phyloP scores from a whole-genome alignment of 345 rosid species.

The Physaria fendleri region DNA sequence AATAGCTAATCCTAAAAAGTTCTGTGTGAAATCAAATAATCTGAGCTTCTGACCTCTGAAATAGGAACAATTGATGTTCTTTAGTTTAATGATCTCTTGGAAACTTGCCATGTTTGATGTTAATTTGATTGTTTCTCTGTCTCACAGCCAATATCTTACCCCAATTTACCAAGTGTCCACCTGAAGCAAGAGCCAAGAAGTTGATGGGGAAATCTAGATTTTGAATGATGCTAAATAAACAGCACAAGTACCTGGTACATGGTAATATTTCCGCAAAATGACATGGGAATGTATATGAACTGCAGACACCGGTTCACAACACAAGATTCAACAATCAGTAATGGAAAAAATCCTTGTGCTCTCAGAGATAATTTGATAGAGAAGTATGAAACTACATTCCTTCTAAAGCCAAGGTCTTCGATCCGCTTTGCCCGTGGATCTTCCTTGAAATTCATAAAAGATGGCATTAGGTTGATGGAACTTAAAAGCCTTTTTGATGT shows the following conservation, averaged over 20 bases:
- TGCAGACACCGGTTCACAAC: too few species aligned
- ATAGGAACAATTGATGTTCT: background rate
- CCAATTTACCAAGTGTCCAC: slow-evolving; percentile 45
- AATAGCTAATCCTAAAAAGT: background rate
- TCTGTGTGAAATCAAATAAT: background rate
- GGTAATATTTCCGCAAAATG: background rate
- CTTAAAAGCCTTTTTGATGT: too few species aligned
- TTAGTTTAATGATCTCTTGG: background rate
- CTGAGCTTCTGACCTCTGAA: background rate
- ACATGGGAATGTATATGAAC: slow-evolving; percentile 5
- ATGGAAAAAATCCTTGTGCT: too few species aligned
- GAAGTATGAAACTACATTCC: too few species aligned
- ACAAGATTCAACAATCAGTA: too few species aligned
- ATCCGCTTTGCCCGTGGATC: too few species aligned
- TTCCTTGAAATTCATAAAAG: too few species aligned
- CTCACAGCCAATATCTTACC: slow-evolving; percentile 48
- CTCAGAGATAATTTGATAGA: too few species aligned
- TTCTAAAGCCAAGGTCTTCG: too few species aligned
- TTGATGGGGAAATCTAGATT: slow-evolving; percentile 33
- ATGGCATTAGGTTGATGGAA: too few species aligned
- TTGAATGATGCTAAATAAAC: slow-evolving; percentile 8
- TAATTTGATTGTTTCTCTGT: background rate
- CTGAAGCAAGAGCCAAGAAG: slow-evolving; percentile 91
- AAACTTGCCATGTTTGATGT: slow-evolving; percentile 9
- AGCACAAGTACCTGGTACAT: slow-evolving; percentile 3